Base-by-base conservation (phyloP, 2,329 filamentous ascomycete genomes). In the Stachybotrys chlorohalonatus region DNA sequence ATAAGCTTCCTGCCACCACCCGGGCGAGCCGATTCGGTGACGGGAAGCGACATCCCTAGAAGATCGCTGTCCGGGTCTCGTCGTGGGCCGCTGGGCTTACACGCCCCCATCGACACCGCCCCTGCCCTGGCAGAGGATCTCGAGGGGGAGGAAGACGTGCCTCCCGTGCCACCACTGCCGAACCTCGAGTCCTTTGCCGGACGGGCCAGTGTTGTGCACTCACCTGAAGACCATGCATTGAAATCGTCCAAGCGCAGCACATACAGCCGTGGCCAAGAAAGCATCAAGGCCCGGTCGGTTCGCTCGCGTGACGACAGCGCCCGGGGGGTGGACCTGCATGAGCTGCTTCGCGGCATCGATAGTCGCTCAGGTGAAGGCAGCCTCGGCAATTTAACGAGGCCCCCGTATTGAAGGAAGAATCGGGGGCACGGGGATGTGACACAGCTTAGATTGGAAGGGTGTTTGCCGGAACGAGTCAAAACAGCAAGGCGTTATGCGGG, bases 111-210 rank as follows among this genome's bases (percentile, higher is more conserved):
- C 36, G 66, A 70, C 39, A 62, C 59, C 24, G 56, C 60, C 30
- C 62, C 66, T 17, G 61, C 60, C 51, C 54, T 66, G 3, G 58
- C 70, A 11, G 63, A 67, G 6, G 66, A 64, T 30, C 66, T 66
- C 4, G 58, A 58, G 5, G 68, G 68, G 11, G 60, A 66, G 5
- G 70, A 74, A 7, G 62, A 64, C 0, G 78, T 83, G 7, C 81
- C 81, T 4, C 81, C 81, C 0, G 80, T 84, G 11, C 81, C 81
- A 6, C 79, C 79, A 1, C 65, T 84, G 58, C 81, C 80, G 13
- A 69, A 68, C 53, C 59, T 71, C 16, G 66, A 59, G 17, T 58
- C 67, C 8, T 55, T 67, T 47, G 63, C 69, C 16, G 62, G 63
- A 53, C 67, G 64, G 59, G 63, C 63, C 51, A 64, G 59, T 52